These are phyloP conservation scores for Syncephalis fuscata DNA, from an alignment of 371 early-diverging fungal species.

Conservation along the genomic window DNA sequence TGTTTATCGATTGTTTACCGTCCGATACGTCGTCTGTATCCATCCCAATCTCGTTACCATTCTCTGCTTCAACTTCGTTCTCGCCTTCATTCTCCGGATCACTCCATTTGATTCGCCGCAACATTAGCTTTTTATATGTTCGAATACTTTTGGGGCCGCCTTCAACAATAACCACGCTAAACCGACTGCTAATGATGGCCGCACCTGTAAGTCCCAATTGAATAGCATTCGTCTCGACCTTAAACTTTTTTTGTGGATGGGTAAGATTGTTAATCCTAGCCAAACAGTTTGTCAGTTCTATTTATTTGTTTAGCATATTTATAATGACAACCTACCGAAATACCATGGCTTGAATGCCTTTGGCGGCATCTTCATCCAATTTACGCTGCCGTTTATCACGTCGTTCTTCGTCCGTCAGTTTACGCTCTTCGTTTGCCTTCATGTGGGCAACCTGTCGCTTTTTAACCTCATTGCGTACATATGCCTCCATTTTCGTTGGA, in stretches of 20 bases:
- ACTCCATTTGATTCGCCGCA: slow-evolving; percentile 89
- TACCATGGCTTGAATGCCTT: slow-evolving; percentile 53
- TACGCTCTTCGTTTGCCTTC: slow-evolving; percentile 60
- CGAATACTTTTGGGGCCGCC: slow-evolving; percentile 81
- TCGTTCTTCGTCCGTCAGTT: slow-evolving; percentile 74
- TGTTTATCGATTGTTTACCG: slow-evolving; percentile 36
- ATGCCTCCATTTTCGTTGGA: slow-evolving; percentile 83
- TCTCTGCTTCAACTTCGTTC: slow-evolving; percentile 6
- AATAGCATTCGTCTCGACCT: slow-evolving; percentile 78
- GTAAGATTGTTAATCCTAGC: slow-evolving; percentile 55
- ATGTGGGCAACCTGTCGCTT: slow-evolving; percentile 67
- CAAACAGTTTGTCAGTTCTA: neutral
- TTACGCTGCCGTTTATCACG: slow-evolving; percentile 59
- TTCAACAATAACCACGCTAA: slow-evolving; percentile 79
- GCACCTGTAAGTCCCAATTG: slow-evolving; percentile 72
- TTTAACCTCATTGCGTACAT: slow-evolving; percentile 70
- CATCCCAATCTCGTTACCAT: slow-evolving; percentile 12
- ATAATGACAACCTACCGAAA: slow-evolving; percentile 41
- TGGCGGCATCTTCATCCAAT: slow-evolving; percentile 46
- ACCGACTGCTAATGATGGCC: slow-evolving; percentile 50
- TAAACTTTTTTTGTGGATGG: slow-evolving; percentile 64
- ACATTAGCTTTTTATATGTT: slow-evolving; percentile 87
- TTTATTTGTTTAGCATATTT: neutral
- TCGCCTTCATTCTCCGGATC: slow-evolving; percentile 22
- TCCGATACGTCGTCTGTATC: slow-evolving; percentile 13